Evolutionary conservation across 2,329 filamentous ascomycete genomes (phyloP).

Genomic region (Zarea fungicola): DNA sequence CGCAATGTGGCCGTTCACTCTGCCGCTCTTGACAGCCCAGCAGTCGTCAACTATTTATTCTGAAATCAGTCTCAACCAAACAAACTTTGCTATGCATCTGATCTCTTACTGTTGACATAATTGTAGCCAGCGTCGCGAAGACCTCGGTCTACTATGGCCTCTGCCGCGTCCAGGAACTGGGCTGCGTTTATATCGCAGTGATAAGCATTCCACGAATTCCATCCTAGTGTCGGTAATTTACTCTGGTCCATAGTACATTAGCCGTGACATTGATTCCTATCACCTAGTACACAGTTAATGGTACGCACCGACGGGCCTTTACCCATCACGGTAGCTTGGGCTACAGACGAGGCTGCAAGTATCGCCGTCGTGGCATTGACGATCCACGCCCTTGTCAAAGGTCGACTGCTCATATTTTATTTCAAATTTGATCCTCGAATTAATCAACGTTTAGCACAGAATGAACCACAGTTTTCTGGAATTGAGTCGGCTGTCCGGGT

Average conservation of each 20-base stretch:
- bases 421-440: no score
- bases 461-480: no score
- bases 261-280: neutral
- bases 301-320: no score
- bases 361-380: neutral
- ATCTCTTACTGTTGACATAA: slow-evolving; percentile 43
- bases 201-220: slow-evolving; percentile 51
- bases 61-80: neutral
- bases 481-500: no score
- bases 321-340: neutral
- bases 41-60: slow-evolving; percentile 49
- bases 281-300: no score
- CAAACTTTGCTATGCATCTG: no score
- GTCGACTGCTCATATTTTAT: no score
- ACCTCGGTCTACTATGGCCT: slow-evolving; percentile 43
- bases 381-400: neutral
- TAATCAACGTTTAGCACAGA: no score
- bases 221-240: slow-evolving; percentile 35
- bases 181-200: slow-evolving; percentile 45
- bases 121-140: slow-evolving; percentile 50
- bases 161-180: slow-evolving; percentile 42
- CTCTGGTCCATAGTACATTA: neutral
- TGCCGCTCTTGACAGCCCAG: slow-evolving; percentile 42
- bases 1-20: slow-evolving; percentile 39
- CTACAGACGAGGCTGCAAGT: neutral